phyloP scores from a whole-genome alignment of 768 basidiomycete genomes.

The Austroboletus eburneus region DNA sequence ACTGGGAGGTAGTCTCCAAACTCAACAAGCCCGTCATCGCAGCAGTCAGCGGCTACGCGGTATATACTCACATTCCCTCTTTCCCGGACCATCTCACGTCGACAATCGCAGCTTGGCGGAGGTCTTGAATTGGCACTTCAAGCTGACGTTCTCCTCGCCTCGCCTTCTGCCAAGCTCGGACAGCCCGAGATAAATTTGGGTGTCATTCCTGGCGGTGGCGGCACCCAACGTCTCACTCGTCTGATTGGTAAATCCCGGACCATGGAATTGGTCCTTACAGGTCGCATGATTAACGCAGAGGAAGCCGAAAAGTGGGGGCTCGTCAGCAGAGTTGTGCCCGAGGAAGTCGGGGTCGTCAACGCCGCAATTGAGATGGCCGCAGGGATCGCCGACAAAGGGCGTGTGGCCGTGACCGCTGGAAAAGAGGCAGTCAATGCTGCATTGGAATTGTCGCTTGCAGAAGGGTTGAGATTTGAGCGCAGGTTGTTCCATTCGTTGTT shows the following conservation, averaged over 20 bases:
- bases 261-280: slow-evolving; percentile 93
- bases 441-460: slow-evolving; percentile 72
- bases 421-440: slow-evolving; percentile 97
- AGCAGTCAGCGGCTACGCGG: slow-evolving; percentile 92
- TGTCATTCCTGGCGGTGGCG: slow-evolving; percentile 92
- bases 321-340: slow-evolving; percentile 74
- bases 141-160: slow-evolving; percentile 93
- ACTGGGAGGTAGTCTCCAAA: slow-evolving; percentile 70
- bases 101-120: slow-evolving; percentile 75
- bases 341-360: slow-evolving; percentile 77
- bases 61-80: slow-evolving; percentile 36
- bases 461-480: slow-evolving; percentile 85
- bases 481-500: slow-evolving; percentile 89
- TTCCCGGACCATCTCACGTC: not conserved
- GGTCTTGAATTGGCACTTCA: slow-evolving; percentile 96
- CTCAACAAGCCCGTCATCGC: slow-evolving; percentile 94
- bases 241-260: slow-evolving; percentile 88
- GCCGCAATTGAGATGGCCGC: slow-evolving; percentile 82
- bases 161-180: slow-evolving; percentile 87
- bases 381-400: slow-evolving; percentile 77
- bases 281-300: slow-evolving; percentile 71
- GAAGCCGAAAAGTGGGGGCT: slow-evolving; percentile 89
- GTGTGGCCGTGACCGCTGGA: slow-evolving; percentile 75
- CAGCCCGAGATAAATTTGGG: slow-evolving; percentile 97
- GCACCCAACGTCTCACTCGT: slow-evolving; percentile 84